These are phyloP conservation scores for Sporothrix inflata DNA, from an alignment of 2,329 filamentous ascomycete genomes.

Conservation along the genomic window DNA sequence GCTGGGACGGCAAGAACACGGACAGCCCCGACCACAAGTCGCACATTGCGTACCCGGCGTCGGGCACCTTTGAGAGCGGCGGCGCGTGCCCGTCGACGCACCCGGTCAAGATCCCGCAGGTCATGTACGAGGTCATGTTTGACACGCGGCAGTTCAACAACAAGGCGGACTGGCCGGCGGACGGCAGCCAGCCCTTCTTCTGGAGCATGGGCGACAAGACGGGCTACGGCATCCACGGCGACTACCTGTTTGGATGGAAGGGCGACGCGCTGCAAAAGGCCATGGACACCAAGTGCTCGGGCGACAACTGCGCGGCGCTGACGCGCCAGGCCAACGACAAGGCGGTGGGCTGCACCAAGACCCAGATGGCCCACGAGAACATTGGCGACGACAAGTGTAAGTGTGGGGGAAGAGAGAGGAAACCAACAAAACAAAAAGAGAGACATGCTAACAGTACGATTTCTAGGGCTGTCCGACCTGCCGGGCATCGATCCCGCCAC, in stretches of 20 bases:
- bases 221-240: slow-evolving; percentile 36
- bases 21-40: slow-evolving; percentile 49
- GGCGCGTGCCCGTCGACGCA: slow-evolving; percentile 35
- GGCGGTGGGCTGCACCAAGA: slow-evolving; percentile 35
- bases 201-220: slow-evolving; percentile 36
- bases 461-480: slow-evolving; percentile 28
- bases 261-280: slow-evolving; percentile 34
- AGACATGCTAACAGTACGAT: neutral
- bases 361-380: slow-evolving; percentile 34
- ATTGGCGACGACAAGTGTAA: slow-evolving; percentile 34
- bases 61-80: slow-evolving; percentile 35
- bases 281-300: slow-evolving; percentile 36
- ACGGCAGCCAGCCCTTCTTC: slow-evolving; percentile 41
- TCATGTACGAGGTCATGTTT: slow-evolving; percentile 37
- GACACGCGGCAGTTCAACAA: slow-evolving; percentile 42
- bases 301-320: slow-evolving; percentile 35
- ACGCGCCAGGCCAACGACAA: slow-evolving; percentile 35
- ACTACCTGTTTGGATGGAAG: slow-evolving; percentile 37
- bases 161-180: slow-evolving; percentile 43
- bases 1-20: slow-evolving; percentile 51
- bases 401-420: neutral
- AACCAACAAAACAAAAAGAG: neutral
- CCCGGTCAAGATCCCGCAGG: slow-evolving; percentile 36
- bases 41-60: slow-evolving; percentile 29
- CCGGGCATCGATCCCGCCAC: slow-evolving; percentile 28